phyloP scores from a whole-genome alignment of 345 rosid genomes.

The Erysimum cheiranthoides region DNA sequence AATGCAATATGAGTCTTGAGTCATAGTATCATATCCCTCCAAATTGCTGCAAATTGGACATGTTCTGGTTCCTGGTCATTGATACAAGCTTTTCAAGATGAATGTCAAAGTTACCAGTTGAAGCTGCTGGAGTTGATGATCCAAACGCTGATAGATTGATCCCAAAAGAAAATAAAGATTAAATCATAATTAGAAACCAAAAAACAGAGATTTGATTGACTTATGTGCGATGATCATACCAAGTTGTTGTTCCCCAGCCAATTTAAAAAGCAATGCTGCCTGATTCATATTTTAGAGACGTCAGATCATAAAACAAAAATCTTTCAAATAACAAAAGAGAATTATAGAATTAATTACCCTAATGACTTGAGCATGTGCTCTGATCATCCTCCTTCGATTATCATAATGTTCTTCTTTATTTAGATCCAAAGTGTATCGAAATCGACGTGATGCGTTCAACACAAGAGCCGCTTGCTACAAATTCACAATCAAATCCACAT shows the following conservation, averaged over 20 bases:
- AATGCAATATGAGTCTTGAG: conserved; percentile 13
- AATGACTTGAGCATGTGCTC: conserved; percentile 96
- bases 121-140: conserved; percentile 45
- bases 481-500: background rate
- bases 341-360: conserved; percentile 55
- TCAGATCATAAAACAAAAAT: conserved; percentile 19
- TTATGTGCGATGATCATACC: conserved; percentile 47
- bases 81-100: conserved; percentile 78
- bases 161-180: conserved; percentile 4
- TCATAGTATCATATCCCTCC: conserved; percentile 65
- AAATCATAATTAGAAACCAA: background rate
- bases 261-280: conserved; percentile 92
- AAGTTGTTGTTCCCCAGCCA: conserved; percentile 78
- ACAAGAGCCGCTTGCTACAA: conserved; percentile 94
- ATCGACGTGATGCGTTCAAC: conserved; percentile 92
- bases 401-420: conserved; percentile 82
- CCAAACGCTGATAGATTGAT: conserved; percentile 49
- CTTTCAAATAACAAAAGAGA: background rate
- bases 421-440: conserved; percentile 96
- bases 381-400: conserved; percentile 75
- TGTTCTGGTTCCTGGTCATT: conserved; percentile 78
- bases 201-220: background rate
- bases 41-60: conserved; percentile 61
- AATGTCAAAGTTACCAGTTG: conserved; percentile 67
- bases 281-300: conserved; percentile 43